Base-by-base conservation (phyloP, 306 rosid genomes). In the Macrotyloma uniflorum region DNA sequence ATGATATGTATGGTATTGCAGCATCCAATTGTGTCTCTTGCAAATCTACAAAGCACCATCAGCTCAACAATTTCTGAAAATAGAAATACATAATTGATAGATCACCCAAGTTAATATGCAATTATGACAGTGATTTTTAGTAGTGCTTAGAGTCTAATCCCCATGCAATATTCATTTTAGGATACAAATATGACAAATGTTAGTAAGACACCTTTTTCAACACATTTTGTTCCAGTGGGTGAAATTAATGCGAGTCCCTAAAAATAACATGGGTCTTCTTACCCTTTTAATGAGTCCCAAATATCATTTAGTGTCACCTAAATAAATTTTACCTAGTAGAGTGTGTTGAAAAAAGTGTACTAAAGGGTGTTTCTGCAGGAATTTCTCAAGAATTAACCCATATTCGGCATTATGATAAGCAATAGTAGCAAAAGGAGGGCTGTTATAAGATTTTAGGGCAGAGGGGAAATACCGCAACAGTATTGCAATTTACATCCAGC, bases 51-150 rank as follows among this genome's bases (percentile, higher is more conserved):
- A 65, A 35, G 54, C 74, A 18, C 20, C 20, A 10, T 70, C 82
- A 82, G 38, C 84, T 85, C 84, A 80, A 82, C 80, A 82, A 58
- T 36, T 86, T 84, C 89, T 86, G 89, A 80, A 82, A 71, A 57
- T 38, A 57, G 15, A 80, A 76, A 59, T 70, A 50, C 69, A 74
- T 59, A 63, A 68, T 67, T 3, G 47, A 78, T 40, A 42, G 70
- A 62, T 54, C 77, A 40, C 5, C 61, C 22, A 62, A 42, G 18
- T 67, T 59, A 54, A 63, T 43, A 74, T 4, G 28, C 45, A 67
- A 58, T 23, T 66, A 51, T 14, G 23, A 30, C 38, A 26, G 24
- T 50, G 32, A 24, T 30, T 47, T 75, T 47, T 47, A 14, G 16
- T 33, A 59, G 23, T 57, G 36, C 51, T n/a, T 46, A 32, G 59